Evolutionary conservation across 1,284 basidiomycete species (phyloP).

Genomic region (Amylostereum chailletii): DNA sequence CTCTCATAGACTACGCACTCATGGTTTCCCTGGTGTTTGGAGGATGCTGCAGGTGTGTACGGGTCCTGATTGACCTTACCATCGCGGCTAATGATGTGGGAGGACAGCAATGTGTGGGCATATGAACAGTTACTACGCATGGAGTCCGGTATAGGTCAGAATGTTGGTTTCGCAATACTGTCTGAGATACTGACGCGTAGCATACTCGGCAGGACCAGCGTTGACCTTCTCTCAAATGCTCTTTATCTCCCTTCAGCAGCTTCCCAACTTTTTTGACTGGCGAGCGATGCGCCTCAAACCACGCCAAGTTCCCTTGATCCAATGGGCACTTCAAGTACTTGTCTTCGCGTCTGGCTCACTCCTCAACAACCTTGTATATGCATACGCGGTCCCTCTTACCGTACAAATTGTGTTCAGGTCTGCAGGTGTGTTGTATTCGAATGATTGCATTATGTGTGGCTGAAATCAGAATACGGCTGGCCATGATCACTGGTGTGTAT

Average conservation of each 20-base stretch:
- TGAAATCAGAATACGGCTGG: constrained; percentile 1
- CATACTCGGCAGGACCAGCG: constrained; percentile 51
- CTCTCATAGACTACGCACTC: constrained; percentile 41
- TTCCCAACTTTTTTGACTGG: constrained; percentile 47
- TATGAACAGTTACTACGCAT: constrained; percentile 65
- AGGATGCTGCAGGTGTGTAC: constrained; percentile 71
- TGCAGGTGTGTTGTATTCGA: constrained; percentile 47
- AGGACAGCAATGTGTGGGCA: constrained; percentile 55
- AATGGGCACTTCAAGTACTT: constrained; percentile 74
- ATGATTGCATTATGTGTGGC: constrained; percentile 3
- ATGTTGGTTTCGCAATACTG: neutral
- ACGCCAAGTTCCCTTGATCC: constrained; percentile 60
- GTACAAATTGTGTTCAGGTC: constrained; percentile 86
- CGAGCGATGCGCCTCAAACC: constrained; percentile 38
- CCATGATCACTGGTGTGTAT: neutral
- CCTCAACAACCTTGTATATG: constrained; percentile 83
- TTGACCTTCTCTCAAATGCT: constrained; percentile 80
- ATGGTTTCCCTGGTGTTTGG: constrained; percentile 61
- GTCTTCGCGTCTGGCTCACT: constrained; percentile 64
- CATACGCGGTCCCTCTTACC: constrained; percentile 71
- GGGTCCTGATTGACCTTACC: neutral
- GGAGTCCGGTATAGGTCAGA: constrained; percentile 58
- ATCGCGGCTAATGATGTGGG: neutral
- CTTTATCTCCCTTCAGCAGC: constrained; percentile 59
- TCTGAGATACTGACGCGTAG: neutral